These are phyloP conservation scores for Pythium aphanidermatum DNA, from an alignment of 352 stramenopile genomes.

Conservation along the genomic window DNA sequence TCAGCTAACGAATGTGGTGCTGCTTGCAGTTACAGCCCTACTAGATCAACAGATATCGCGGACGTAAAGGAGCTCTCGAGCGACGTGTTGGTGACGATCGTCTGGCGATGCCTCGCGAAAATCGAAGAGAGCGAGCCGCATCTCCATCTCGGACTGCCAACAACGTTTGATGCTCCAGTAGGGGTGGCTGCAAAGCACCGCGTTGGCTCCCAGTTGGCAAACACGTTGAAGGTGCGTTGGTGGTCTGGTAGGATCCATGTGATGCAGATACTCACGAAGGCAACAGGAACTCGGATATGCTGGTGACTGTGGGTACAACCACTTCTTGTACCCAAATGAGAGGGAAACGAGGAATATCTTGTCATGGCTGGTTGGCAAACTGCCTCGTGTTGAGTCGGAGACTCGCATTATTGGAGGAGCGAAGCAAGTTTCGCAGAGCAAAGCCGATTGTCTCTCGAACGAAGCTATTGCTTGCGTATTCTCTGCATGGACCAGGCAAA, in stretches of 20 bases:
- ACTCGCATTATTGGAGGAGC: background rate
- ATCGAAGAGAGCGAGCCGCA: conserved; percentile 25
- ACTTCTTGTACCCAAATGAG: conserved; percentile 85
- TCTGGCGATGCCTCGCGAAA: conserved; percentile 35
- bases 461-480: conserved; percentile 28
- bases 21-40: too few relatives aligned
- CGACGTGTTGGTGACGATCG: conserved; percentile 37
- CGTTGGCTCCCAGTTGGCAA: conserved; percentile 62
- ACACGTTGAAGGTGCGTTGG: conserved; percentile 55
- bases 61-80: conserved; percentile 32
- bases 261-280: too few relatives aligned
- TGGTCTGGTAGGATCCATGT: background rate
- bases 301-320: conserved; percentile 84
- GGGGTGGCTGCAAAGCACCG: conserved; percentile 73
- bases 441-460: conserved; percentile 1
- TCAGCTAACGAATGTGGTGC: too few relatives aligned
- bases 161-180: conserved; percentile 18
- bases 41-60: background rate
- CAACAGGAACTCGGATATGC: conserved; percentile 74
- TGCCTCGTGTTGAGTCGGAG: conserved; percentile 23
- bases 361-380: conserved; percentile 73
- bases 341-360: conserved; percentile 76
- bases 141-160: conserved; percentile 23
- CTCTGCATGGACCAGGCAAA: conserved; percentile 40
- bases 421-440: background rate